Conservation (phyloP, 345 rosid genomes). For the Syzygium oleosum region DNA sequence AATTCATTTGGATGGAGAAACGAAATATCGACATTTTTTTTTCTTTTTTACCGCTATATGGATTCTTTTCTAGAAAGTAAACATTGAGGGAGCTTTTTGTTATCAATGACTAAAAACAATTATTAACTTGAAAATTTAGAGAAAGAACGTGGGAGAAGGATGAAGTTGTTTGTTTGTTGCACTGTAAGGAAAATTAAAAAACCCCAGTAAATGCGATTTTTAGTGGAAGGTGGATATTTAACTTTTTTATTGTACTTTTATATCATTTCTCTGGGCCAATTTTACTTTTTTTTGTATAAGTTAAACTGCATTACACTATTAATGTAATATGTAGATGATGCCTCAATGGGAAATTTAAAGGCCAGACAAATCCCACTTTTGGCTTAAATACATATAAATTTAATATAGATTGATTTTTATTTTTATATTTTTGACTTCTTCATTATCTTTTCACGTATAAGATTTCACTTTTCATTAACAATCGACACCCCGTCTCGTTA, state of each 20-base stretch:
- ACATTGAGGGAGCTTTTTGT: background rate
- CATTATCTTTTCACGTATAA: background rate
- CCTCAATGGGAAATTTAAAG: background rate
- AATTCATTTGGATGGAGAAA: background rate
- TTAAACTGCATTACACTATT: background rate
- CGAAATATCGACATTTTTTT: background rate
- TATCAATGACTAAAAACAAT: background rate
- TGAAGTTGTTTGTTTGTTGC: background rate
- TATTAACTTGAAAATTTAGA: background rate
- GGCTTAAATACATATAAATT: background rate
- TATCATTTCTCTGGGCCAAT: background rate
- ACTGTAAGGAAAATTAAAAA: background rate
- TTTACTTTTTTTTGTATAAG: background rate
- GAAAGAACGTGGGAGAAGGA: background rate
- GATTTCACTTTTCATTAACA: background rate
- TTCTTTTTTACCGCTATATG: rapidly evolving
- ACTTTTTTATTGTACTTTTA: background rate
- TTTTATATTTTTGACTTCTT: background rate
- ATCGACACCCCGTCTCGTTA: background rate
- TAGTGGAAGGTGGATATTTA: background rate
- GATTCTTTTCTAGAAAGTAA: background rate
- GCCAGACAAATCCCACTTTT: background rate
- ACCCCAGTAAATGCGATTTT: background rate
- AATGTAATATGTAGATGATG: background rate
- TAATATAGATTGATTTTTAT: background rate